phyloP scores from a whole-genome alignment of 2,329 filamentous ascomycete genomes.

The Dissoconium aciculare region DNA sequence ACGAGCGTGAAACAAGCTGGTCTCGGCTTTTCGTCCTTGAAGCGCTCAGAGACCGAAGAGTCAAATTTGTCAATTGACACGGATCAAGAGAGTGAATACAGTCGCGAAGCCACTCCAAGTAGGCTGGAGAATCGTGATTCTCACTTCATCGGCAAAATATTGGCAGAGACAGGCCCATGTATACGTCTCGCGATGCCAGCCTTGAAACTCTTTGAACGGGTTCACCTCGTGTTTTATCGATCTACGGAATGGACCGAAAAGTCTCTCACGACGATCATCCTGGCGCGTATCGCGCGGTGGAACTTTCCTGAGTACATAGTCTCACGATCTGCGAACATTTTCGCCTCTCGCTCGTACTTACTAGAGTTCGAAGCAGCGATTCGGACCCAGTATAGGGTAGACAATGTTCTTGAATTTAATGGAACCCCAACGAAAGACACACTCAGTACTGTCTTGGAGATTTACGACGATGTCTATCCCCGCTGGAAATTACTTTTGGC shows the following conservation, averaged over 20 bases:
- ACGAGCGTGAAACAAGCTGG: conserved; percentile 62
- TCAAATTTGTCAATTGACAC: conserved; percentile 36
- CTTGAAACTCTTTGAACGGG: conserved; percentile 76
- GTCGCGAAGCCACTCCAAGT: conserved; percentile 27
- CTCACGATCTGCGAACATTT: conserved; percentile 78
- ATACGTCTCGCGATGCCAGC: conserved; percentile 60
- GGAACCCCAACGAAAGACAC: conserved; percentile 52
- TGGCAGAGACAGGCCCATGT: conserved; percentile 64
- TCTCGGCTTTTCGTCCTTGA: conserved; percentile 53
- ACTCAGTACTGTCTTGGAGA: conserved; percentile 51
- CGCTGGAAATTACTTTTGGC: conserved; percentile 62
- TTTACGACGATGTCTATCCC: conserved; percentile 60
- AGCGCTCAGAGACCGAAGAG: conserved; percentile 46
- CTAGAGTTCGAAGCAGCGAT: conserved; percentile 84
- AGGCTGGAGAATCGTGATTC: conserved; percentile 48
- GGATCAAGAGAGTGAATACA: conserved; percentile 15
- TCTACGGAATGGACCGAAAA: conserved; percentile 97
- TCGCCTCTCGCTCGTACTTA: conserved; percentile 56
- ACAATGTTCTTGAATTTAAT: conserved; percentile 66
- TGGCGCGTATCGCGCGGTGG: conserved; percentile 73
- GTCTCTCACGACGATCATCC: conserved; percentile 83
- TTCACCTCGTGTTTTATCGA: conserved; percentile 90
- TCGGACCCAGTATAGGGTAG: conserved; percentile 64
- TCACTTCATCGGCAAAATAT: conserved; percentile 64
- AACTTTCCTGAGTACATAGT: conserved; percentile 88